phyloP scores from a whole-genome alignment of 2,329 filamentous ascomycete species.

The Furcasterigmium sp. region DNA sequence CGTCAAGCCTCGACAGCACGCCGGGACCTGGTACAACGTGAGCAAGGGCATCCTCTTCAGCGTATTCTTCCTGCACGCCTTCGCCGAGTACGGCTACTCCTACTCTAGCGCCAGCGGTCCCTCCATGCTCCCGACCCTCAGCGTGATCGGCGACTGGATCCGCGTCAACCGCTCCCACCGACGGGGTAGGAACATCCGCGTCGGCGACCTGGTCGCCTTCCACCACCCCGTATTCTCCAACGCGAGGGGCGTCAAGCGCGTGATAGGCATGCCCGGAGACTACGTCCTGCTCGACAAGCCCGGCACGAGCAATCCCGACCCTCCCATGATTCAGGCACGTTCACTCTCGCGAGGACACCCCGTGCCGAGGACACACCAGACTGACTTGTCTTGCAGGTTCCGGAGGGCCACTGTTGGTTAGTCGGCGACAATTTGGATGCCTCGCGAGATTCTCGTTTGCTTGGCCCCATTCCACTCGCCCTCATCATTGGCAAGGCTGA shows the following conservation, averaged over 20 bases:
- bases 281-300: conserved; percentile 66
- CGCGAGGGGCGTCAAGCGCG: conserved; percentile 68
- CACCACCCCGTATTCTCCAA: conserved; percentile 63
- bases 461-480: conserved; percentile 80
- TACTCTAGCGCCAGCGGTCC: conserved; percentile 61
- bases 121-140: conserved; percentile 86
- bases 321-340: conserved; percentile 61
- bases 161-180: conserved; percentile 64
- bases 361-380: neutral
- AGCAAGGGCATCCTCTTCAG: conserved; percentile 32
- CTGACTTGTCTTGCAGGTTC: conserved; percentile 54
- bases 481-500: conserved; percentile 80
- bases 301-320: conserved; percentile 28
- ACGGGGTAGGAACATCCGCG: conserved; percentile 56
- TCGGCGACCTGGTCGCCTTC: conserved; percentile 84
- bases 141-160: conserved; percentile 60
- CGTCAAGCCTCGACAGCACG: too few relatives aligned
- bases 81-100: conserved; percentile 56
- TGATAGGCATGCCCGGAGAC: conserved; percentile 71
- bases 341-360: conserved; percentile 6
- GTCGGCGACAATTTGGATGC: conserved; percentile 80
- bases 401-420: conserved; percentile 87
- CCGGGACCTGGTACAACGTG: too few relatives aligned
- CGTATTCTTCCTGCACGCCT: conserved; percentile 38
- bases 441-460: conserved; percentile 81